Evolutionary conservation across 1,139 yeast species (phyloP).

Genomic region (Sugiyamaella xylanicola): DNA sequence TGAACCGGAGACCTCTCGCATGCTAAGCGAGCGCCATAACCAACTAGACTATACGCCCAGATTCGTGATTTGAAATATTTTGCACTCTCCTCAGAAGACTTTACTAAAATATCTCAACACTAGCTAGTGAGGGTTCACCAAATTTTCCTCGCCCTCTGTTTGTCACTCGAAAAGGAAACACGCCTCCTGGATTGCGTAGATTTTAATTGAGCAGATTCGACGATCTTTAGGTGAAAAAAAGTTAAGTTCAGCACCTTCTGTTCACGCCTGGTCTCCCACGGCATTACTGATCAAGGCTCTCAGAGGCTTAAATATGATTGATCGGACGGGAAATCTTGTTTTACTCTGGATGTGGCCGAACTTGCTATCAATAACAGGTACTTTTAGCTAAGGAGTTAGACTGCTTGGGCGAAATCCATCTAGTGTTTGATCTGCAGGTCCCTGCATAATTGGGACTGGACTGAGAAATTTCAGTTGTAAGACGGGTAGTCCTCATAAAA

Average conservation of each 20-base stretch:
- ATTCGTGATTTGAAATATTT: neutral
- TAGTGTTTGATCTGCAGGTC: no score
- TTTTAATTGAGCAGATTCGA: no score
- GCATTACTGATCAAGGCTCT: constrained; percentile 2
- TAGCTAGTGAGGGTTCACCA: neutral
- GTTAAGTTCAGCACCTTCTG: constrained; percentile 1
- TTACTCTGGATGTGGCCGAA: constrained; percentile 2
- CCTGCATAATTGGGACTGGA: no score
- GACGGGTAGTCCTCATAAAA: no score
- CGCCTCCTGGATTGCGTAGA: no score
- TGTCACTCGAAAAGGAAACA: no score
- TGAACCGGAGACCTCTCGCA: constrained; percentile 3
- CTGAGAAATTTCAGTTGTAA: no score
- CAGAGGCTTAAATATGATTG: constrained; percentile 1
- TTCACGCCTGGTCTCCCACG: constrained; percentile 3
- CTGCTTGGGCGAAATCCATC: no score
- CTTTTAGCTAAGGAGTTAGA: no score
- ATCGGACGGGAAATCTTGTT: constrained; percentile 2
- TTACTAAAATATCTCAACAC: neutral
- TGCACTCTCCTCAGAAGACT: neutral
- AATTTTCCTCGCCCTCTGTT: no score
- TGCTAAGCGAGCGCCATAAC: constrained; percentile 3
- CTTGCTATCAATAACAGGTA: no score
- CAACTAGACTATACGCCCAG: neutral
- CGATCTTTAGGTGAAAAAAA: neutral